A percentile compares a stretch with the other conserved stretches of the same genome.
Conservation (phyloP, 495 filamentous ascomycete species). For the Tuber umbilicatum region DNA sequence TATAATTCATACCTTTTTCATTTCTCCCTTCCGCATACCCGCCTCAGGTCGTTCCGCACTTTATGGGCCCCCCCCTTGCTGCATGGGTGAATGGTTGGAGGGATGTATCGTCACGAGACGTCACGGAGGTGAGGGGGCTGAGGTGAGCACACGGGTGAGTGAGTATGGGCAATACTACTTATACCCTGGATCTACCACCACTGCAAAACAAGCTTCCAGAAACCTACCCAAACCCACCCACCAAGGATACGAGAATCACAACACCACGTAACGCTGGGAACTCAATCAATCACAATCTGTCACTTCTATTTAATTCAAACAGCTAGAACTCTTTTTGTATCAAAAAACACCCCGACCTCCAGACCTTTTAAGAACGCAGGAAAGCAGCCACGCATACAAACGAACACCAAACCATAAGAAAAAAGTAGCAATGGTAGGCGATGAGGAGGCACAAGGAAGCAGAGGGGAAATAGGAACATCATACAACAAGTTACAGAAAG, state of each 20-base stretch:
- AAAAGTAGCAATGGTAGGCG: not conserved
- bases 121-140: not conserved
- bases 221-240: not conserved
- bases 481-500: constrained; percentile 10
- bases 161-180: not conserved
- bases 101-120: not conserved
- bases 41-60: not conserved
- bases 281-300: not conserved
- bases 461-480: not conserved
- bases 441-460: not conserved
- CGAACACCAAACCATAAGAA: not conserved
- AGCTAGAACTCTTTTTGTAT: not conserved
- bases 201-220: not conserved
- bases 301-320: not conserved
- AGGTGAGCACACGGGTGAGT: not conserved
- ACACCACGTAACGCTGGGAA: not conserved
- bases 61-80: not conserved
- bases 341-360: not conserved
- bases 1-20: not conserved
- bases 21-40: not conserved
- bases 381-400: not conserved
- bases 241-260: not conserved
- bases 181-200: not conserved
- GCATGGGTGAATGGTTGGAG: not conserved
- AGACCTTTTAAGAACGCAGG: not conserved